Evolutionary conservation across 345 rosid species (phyloP).

Genomic region (Lepidium didymum): DNA sequence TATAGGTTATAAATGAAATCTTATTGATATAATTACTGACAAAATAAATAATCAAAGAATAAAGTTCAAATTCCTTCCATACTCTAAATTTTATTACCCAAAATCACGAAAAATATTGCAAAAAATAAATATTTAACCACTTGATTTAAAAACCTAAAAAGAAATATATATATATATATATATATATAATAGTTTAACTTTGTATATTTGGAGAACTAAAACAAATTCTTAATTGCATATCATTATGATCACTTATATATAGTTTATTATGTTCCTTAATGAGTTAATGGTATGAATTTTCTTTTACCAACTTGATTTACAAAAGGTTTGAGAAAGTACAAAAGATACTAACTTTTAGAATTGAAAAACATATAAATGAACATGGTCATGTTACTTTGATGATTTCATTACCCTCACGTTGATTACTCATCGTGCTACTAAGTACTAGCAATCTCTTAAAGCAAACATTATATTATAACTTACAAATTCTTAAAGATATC

Average conservation of each 20-base stretch:
- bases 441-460: slow-evolving; percentile 26
- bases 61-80: too few species aligned
- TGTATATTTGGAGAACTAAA: background rate
- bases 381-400: slow-evolving; percentile 33
- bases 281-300: slow-evolving; percentile 5
- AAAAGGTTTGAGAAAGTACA: slow-evolving; percentile 23
- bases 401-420: slow-evolving; percentile 24
- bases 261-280: slow-evolving; percentile 14
- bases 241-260: slow-evolving; percentile 2
- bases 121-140: too few species aligned
- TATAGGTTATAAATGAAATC: too few species aligned
- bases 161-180: too few species aligned
- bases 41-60: too few species aligned
- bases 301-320: slow-evolving; percentile 19
- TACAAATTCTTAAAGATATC: background rate
- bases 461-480: slow-evolving; percentile 6
- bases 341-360: slow-evolving; percentile 13
- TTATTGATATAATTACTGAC: too few species aligned
- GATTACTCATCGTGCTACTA: slow-evolving; percentile 30
- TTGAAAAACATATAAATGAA: slow-evolving; percentile 17
- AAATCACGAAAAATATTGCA: too few species aligned
- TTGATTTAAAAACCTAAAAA: too few species aligned
- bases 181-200: background rate
- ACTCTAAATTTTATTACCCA: too few species aligned
- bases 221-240: background rate